Evolutionary conservation across 202 grass and related monocot genomes (phyloP).

Genomic region (Eragrostis tef): DNA sequence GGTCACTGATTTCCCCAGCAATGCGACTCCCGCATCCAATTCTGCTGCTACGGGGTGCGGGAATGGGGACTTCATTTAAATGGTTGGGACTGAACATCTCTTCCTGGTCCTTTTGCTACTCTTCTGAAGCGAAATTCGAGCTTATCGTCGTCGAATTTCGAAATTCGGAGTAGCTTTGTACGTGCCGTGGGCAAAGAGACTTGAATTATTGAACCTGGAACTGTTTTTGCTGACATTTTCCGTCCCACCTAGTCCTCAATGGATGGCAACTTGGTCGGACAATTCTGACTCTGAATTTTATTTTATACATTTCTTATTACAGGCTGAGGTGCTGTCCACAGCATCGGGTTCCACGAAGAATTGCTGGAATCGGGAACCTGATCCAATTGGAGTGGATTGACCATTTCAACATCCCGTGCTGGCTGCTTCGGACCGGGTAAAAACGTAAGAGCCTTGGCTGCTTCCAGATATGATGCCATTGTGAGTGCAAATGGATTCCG

Average conservation of each 20-base stretch:
- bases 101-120: not conserved
- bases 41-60: not conserved
- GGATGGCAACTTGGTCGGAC: constrained; percentile 26
- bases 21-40: constrained; percentile 47
- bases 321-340: constrained; percentile 39
- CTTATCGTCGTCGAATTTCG: not conserved
- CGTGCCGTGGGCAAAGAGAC: constrained; percentile 4
- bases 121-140: constrained; percentile 11
- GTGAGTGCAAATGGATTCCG: constrained; percentile 78
- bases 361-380: constrained; percentile 35
- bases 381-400: constrained; percentile 45
- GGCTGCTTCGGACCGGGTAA: constrained; percentile 17
- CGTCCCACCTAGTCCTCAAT: not conserved
- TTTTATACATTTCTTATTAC: constrained; percentile 40
- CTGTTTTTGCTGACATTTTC: constrained; percentile 32
- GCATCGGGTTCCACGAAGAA: constrained; percentile 58
- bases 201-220: not conserved
- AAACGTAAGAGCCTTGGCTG: constrained; percentile 1
- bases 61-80: not conserved
- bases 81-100: constrained; percentile 30
- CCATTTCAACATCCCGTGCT: constrained; percentile 33
- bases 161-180: constrained; percentile 18
- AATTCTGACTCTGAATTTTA: constrained; percentile 26
- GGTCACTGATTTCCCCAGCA: constrained; percentile 24
- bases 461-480: constrained; percentile 49